Conservation (phyloP, 1,284 basidiomycete genomes). For the Tylopilus orsonianus region DNA sequence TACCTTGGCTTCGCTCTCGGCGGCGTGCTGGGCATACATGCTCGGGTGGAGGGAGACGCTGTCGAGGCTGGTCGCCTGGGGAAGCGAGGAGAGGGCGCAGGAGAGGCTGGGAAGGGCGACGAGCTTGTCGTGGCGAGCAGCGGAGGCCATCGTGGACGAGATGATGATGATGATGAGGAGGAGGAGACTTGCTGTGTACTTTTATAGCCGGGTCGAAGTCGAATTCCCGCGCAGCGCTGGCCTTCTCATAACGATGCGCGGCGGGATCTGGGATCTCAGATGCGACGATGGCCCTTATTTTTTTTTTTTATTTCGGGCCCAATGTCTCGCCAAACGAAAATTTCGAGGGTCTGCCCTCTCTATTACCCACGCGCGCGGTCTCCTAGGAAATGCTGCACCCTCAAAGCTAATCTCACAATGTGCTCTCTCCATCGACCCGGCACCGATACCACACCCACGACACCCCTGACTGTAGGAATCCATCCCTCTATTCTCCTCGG, state of each 20-base stretch:
- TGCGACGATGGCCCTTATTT: background rate
- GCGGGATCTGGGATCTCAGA: constrained; percentile 24
- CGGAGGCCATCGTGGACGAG: constrained; percentile 20
- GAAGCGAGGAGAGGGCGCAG: constrained; percentile 61
- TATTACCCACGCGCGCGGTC: constrained; percentile 27
- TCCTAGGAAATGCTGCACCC: constrained; percentile 27
- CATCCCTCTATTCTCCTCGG: background rate
- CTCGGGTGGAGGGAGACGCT: constrained; percentile 62
- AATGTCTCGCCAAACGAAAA: constrained; percentile 12
- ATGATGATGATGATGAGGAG: too few relatives aligned
- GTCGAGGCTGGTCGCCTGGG: constrained; percentile 66
- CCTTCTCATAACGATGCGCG: constrained; percentile 29
- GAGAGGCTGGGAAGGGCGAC: constrained; percentile 71
- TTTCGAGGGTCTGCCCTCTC: constrained; percentile 25
- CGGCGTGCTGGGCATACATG: constrained; percentile 64
- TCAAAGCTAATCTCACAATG: background rate
- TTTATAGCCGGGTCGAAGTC: constrained; percentile 11
- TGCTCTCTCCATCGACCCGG: too few relatives aligned
- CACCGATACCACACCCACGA: too few relatives aligned
- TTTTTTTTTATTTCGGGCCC: constrained; percentile 13
- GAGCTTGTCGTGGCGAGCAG: constrained; percentile 45
- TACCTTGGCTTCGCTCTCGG: constrained; percentile 75
- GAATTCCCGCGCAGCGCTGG: constrained; percentile 10
- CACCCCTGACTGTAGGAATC: background rate
- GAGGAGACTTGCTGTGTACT: constrained; percentile 10